These are phyloP conservation scores for Tricholoma saponaceum DNA, from an alignment of 768 basidiomycete species.

Conservation along the genomic window DNA sequence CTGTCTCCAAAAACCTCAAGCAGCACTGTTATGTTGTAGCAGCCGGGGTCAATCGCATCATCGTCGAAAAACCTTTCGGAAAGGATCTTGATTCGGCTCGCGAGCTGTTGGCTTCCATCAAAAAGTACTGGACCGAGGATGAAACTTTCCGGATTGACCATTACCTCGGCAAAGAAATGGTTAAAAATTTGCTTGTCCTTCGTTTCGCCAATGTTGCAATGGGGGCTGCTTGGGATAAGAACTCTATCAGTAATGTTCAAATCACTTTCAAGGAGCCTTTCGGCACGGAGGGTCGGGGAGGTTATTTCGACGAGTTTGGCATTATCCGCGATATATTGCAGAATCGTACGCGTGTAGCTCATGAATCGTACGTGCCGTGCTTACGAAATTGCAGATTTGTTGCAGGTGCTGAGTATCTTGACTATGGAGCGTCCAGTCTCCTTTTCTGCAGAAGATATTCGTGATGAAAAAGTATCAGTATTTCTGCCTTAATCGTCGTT, in stretches of 20 bases:
- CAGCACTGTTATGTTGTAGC: constrained; percentile 69
- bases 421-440: constrained; percentile 99
- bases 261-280: constrained; percentile 99
- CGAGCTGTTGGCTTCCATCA: constrained; percentile 72
- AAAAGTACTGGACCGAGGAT: constrained; percentile 88
- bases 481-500: constrained; percentile 2
- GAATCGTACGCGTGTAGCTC: constrained; percentile 71
- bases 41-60: constrained; percentile 81
- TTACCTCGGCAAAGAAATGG: constrained; percentile 99
- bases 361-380: constrained; percentile 12
- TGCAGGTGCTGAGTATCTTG: constrained; percentile 92
- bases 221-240: constrained; percentile 91
- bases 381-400: constrained; percentile 56
- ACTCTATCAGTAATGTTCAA: constrained; percentile 94
- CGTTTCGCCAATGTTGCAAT: constrained; percentile 94
- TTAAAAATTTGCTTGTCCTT: constrained; percentile 95
- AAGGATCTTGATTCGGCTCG: constrained; percentile 87
- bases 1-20: constrained; percentile 81
- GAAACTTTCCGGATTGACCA: constrained; percentile 99
- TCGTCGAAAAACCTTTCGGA: constrained; percentile 98
- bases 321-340: constrained; percentile 97
- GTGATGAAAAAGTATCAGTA: constrained; percentile 85
- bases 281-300: constrained; percentile 99
- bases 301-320: constrained; percentile 99
- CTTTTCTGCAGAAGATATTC: constrained; percentile 94